Evolutionary conservation across 164 flowering plant genomes (phyloP), one percentile per base, ranked within the genome.

Genomic region (Aristolochia contorta): DNA sequence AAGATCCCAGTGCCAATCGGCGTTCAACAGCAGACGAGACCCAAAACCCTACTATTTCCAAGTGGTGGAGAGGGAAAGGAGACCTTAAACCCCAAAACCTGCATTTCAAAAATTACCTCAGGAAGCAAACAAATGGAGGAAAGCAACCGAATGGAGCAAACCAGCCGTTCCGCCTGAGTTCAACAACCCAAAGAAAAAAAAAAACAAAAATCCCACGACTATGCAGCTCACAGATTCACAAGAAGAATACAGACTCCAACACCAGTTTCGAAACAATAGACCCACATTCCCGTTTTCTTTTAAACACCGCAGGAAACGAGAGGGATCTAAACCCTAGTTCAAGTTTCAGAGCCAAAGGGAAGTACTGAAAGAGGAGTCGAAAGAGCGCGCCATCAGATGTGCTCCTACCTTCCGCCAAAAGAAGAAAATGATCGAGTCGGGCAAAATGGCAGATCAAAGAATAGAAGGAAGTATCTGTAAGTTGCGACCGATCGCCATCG

Each of bases 231-330:
- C 8, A 49, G 22, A 18, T 6, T 20, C 19, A 49, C 19, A 5
- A 18, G 53, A 6, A 6, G 53, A 49, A 49, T 4, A 37, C 43
- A 37, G 43, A 37, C 43, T 4, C 12, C 43, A 37, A 37, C 43
- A 8, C 43, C 12, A 37, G 43, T 37, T 6, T 10, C 43, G 43
- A 20, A 49, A 49, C 19, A 49, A 49, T 0, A 18, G 19, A 49
- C 53, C 53, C 53, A 75, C 63, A 69, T 71, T 71, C 9, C 13
- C 53, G 59, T 66, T 67, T 71, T 66, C 33, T n/a, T 15, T 16
- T 6, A 57, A 55, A 53, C 53, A 45, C 20, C 43, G 54, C 1
- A 12, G 14, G 47, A 67, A 57, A 51, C 50, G 50, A 14, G 47
- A 45, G 50, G 61, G 65, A 64, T 65, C 24, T 60, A 68, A 71